Evolutionary conservation across 1,284 basidiomycete species (phyloP).

Genomic region (Rugiboletus extremiorientalis): DNA sequence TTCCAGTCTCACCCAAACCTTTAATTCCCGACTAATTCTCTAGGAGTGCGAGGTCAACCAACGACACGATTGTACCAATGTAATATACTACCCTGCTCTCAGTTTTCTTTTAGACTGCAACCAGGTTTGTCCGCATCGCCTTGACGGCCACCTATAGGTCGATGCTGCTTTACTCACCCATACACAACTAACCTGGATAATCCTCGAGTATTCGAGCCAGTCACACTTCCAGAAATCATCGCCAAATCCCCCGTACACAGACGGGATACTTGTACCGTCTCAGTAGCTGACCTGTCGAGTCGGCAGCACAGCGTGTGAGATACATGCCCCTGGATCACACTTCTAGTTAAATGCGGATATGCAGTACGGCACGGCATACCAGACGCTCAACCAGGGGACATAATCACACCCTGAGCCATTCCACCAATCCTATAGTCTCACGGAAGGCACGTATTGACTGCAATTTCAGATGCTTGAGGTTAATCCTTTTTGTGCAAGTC

Average conservation of each 20-base stretch:
- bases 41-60: background rate
- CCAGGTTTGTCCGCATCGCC: constrained; percentile 21
- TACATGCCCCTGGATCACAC: background rate
- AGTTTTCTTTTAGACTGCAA: background rate
- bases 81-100: constrained; percentile 12
- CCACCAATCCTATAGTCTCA: background rate
- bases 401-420: background rate
- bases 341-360: background rate
- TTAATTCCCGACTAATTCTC: constrained; percentile 22
- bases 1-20: constrained; percentile 23
- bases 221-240: constrained; percentile 30
- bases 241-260: constrained; percentile 26
- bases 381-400: background rate
- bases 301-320: constrained; percentile 6
- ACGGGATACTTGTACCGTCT: constrained; percentile 23
- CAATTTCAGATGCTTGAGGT: background rate
- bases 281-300: constrained; percentile 17
- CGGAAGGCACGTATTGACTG: background rate
- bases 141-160: constrained; percentile 26
- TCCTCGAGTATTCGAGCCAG: constrained; percentile 17
- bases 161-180: background rate
- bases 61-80: background rate
- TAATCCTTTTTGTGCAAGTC: background rate
- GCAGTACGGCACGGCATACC: constrained; percentile 1
- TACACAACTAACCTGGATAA: constrained; percentile 13